Base-by-base conservation (phyloP, 2,329 filamentous ascomycete species). In the Nigrospora osmanthi region DNA sequence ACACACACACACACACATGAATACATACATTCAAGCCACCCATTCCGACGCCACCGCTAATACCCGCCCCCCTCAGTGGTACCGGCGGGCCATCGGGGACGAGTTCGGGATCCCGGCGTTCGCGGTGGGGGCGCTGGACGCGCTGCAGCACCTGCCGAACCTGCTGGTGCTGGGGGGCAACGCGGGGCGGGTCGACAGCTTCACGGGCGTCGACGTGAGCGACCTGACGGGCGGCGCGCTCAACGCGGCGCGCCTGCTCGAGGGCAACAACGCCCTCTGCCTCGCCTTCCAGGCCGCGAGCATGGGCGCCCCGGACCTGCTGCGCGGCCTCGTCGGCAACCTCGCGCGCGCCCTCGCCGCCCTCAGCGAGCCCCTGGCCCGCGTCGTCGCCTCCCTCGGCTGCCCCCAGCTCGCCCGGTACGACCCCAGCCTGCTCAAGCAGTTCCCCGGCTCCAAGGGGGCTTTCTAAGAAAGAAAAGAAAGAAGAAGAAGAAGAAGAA, bases 231-330 rank as follows among this genome's bases (percentile, higher is more conserved):
- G 56, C 16, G 56, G 58, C 1, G 48, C 56, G 12, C 55, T 54
- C 43, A 54, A 55, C 37, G 34, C 44, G 9, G 40, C 41, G n/a
- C 52, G 44, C 17, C 42, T 60, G 30, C 49, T 50, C 13, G 49
- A 60, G 40, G 51, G 49, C 7, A 65, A 66, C 47, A 68, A 68
- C 38, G 54, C 68, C 2, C 45, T 63, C 11, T 70, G 67, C 49
- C 42, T 46, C 30, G 34, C 32, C 10, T 35, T 46, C 2, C 17
- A 46, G 16, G 23, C 37, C 11, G 28, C 33, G 10, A 17, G 31
- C 14, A 17, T 14, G 14, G 17, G 10, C 9, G 14, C 39, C 19
- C 39, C 39, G 4, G 28, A 41, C 17, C 11, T 32, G 4, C 28
- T 41, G n/a, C 11, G 19, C 12, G n/a, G 17, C 4, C 4, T 30